Conservation (phyloP, 2,329 filamentous ascomycete species). For the Penicillium sp. region DNA sequence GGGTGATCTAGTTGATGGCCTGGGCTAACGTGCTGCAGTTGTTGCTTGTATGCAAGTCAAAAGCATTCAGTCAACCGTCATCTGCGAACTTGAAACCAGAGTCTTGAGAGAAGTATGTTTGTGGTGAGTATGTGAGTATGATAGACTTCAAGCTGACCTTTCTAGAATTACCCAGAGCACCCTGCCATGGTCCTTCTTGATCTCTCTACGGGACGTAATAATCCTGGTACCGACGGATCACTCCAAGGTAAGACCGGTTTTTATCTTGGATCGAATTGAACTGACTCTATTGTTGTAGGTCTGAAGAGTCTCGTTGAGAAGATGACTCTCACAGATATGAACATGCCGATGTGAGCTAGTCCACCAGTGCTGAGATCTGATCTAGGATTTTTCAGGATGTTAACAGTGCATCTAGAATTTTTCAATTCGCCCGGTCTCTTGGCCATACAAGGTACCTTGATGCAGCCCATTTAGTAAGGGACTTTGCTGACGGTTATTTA, state of each 20-base stretch:
- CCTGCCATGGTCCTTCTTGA: conserved; percentile 65
- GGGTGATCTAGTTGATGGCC: neutral
- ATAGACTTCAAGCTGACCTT: neutral
- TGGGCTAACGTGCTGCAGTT: conserved; percentile 21
- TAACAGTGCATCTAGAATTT: neutral
- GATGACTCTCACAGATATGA: neutral
- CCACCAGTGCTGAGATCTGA: neutral
- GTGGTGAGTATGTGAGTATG: conserved; percentile 39
- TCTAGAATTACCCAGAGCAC: conserved; percentile 52
- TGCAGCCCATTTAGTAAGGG: no score
- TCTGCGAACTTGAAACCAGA: conserved; percentile 58
- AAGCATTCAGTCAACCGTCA: conserved; percentile 45
- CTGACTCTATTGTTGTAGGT: conserved; percentile 37
- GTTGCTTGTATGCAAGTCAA: conserved; percentile 33
- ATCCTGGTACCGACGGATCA: conserved; percentile 40
- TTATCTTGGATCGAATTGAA: neutral
- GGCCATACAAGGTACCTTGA: neutral
- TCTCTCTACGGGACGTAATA: conserved; percentile 57
- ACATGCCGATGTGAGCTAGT: neutral
- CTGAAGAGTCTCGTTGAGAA: conserved; percentile 53
- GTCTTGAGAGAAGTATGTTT: conserved; percentile 56
- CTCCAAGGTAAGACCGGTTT: conserved; percentile 34
- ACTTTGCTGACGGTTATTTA: neutral
- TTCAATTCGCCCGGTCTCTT: neutral
- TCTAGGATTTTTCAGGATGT: neutral